These are phyloP conservation scores for Suaeda aralocaspica DNA, from an alignment of 148 eudicot genomes.

Conservation along the genomic window DNA sequence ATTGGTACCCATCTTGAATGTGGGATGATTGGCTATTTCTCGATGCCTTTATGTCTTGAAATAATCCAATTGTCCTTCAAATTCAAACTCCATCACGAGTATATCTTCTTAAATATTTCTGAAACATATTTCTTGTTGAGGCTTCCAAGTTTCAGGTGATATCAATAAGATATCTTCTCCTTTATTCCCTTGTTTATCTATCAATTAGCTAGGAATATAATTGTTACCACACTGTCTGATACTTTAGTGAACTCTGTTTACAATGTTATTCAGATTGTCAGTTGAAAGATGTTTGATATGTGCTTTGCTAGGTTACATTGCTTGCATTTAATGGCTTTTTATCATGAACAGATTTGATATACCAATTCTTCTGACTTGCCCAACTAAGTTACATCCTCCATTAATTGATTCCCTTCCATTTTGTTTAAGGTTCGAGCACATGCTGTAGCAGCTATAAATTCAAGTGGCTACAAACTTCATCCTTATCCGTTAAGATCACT, in stretches of 20 bases:
- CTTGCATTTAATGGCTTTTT: neutral
- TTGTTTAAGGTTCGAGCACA: slow-evolving; percentile 57
- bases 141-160: no score
- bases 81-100: no score
- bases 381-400: neutral
- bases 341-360: neutral
- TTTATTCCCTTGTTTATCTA: neutral
- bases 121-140: no score
- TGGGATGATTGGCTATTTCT: no score
- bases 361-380: neutral
- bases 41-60: no score
- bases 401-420: slow-evolving; percentile 7
- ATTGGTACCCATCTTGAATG: no score
- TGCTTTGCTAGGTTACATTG: neutral
- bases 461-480: slow-evolving; percentile 84
- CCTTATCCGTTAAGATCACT: slow-evolving; percentile 69
- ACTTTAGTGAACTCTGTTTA: no score
- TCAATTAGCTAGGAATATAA: no score
- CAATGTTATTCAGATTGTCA: neutral
- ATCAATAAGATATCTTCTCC: no score
- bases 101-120: no score
- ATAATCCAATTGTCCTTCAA: no score
- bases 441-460: slow-evolving; percentile 65
- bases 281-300: neutral
- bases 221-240: neutral